Base-by-base conservation (phyloP, 176 grass and related monocot genomes). In the Poa pratensis region DNA sequence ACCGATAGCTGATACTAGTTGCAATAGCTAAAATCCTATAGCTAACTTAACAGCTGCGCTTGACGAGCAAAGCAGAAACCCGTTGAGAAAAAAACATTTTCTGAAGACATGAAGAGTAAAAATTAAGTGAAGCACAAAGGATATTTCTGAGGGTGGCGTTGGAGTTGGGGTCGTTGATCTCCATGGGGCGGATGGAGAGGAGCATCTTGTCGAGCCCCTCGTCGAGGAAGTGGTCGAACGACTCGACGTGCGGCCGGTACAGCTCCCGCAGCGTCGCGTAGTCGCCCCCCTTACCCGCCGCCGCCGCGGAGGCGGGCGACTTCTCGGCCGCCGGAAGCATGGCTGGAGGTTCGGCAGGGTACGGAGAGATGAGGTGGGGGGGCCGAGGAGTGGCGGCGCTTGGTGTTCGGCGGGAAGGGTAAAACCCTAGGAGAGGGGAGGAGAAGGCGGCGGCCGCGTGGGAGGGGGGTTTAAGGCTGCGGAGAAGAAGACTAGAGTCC, bases 151-250 rank as follows among this genome's bases (percentile, higher is more conserved):
- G 76, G n/a, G 54, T 92, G 49, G 20, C 75, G 23, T 57, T 78
- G 27, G 86, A 85, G 73, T 77, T 72, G 82, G 85, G 92, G 20
- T 92, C 83, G 24, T 3, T 37, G 24, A 95, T 92, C 75, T 93
- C 95, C 6, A 87, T 16, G 66, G 95, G 72, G 3, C 89, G 89
- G 81, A 94, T 86, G 62, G 87, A 81, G 9, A 76, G 6, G 48
- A 93, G 61, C 37, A 88, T 89, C 73, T 92, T 87, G 50, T 98
- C 87, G 53, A 98, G 87, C 13, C 95, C 93, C 37, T 90, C 57
- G 7, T 98, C 95, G 66, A 98, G 42, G 81, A 98, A 93, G 76
- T 90, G 90, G 75, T 98, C 81, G 61, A 95, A 98, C 18, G 89
- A 95, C 60, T 98, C 93, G 57, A 98, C 55, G 72, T 95, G 96